Base-by-base conservation (phyloP, 2,329 filamentous ascomycete species). In the Scytalidium lignicola region DNA sequence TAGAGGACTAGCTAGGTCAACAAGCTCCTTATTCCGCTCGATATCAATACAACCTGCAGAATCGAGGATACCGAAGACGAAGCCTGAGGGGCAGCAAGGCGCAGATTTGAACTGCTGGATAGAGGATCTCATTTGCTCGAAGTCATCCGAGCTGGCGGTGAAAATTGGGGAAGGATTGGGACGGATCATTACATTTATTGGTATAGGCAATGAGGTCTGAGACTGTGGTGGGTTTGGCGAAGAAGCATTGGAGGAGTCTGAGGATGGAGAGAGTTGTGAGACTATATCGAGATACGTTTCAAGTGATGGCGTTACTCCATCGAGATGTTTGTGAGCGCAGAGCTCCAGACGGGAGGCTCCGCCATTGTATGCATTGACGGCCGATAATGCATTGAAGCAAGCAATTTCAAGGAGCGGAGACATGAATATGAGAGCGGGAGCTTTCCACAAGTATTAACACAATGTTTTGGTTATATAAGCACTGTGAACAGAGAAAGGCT, bases 181-280 rank as follows among this genome's bases (percentile, higher is more conserved):
- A 1, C 78, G 69, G 49, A 80, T 73, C 76, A 81, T 79, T 26
- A 76, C 65, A 52, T 74, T 70, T 17, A 80, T 63, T 0, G 76
- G 74, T 41, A 71, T 67, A 4, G 32, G 32, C 32, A 37, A 37
- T 15, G 32, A n/a, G 7, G n/a, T 4, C 1, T 28, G 19, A 19
- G n/a, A 43, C 18, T 28, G 39, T 21, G 40, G 44, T 6, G 3
- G 5, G 43, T 28, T 19, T 64, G 5, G 23, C 23, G 23, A 26
- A 10, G 23, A 10, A 26, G 23, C 23, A 26, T n/a, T n/a, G n/a
- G 23, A 26, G 5, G 23, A 26, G 23, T 47, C 46, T 57, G 42
- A 48, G 58, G 19, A 52, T 55, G 58, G 54, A 65, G 46, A 62
- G 55, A 59, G 48, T 23, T 55, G 49, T 28, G 4, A 51, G 41